Conservation (phyloP, 2,329 filamentous ascomycete species). For the Albophoma yamanashiensis region DNA sequence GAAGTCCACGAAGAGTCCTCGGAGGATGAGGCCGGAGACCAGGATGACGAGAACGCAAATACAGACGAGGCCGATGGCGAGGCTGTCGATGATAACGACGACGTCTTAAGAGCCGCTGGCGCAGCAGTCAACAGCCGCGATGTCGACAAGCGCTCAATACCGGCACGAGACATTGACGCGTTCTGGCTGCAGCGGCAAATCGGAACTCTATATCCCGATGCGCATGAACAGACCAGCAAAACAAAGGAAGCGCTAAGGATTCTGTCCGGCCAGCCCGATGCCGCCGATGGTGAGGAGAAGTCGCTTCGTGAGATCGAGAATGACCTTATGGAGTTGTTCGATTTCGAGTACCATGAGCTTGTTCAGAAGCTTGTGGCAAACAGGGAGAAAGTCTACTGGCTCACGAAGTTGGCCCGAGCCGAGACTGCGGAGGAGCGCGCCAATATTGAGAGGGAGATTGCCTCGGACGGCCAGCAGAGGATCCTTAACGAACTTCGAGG, state of each 20-base stretch:
- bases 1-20: slow-evolving; percentile 85
- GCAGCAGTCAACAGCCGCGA: slow-evolving; percentile 33
- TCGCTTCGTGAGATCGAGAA: slow-evolving; percentile 91
- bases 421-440: slow-evolving; percentile 68
- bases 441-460: slow-evolving; percentile 82
- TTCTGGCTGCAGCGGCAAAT: slow-evolving; percentile 96
- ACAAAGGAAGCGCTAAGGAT: slow-evolving; percentile 75
- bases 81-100: slow-evolving; percentile 60
- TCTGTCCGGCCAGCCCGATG: slow-evolving; percentile 63
- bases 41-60: slow-evolving; percentile 46
- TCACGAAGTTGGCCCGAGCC: slow-evolving; percentile 74
- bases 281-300: slow-evolving; percentile 67
- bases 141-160: slow-evolving; percentile 52
- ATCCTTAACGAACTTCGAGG: slow-evolving; percentile 84
- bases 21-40: slow-evolving; percentile 63
- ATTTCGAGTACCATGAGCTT: slow-evolving; percentile 90
- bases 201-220: slow-evolving; percentile 77
- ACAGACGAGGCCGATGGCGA: slow-evolving; percentile 40
- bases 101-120: slow-evolving; percentile 66
- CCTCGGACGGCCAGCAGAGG: slow-evolving; percentile 72
- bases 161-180: slow-evolving; percentile 86
- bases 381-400: slow-evolving; percentile 90
- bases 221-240: slow-evolving; percentile 89
- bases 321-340: slow-evolving; percentile 95
- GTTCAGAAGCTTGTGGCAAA: slow-evolving; percentile 88